phyloP scores from a whole-genome alignment of 2,329 filamentous ascomycete species.

The Phaeoacremonium minimum region DNA sequence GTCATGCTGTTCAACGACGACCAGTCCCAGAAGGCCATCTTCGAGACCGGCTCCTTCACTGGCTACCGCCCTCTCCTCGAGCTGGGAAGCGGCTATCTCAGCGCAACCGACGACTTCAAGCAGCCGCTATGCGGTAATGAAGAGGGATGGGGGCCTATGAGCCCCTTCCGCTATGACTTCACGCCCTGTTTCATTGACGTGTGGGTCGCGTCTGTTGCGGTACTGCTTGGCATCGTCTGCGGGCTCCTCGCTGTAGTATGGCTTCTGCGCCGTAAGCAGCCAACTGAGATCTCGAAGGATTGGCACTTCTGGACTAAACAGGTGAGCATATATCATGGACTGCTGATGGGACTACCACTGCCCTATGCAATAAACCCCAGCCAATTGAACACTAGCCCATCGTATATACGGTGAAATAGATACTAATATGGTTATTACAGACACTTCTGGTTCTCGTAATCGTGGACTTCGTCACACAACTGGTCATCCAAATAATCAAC shows the following conservation, averaged over 20 bases:
- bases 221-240: slow-evolving; percentile 73
- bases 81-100: slow-evolving; percentile 58
- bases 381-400: too few species aligned
- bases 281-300: slow-evolving; percentile 68
- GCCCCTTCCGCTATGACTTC: slow-evolving; percentile 83
- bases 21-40: slow-evolving; percentile 12
- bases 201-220: slow-evolving; percentile 74
- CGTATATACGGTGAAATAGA: too few species aligned
- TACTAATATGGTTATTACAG: slow-evolving; percentile 22
- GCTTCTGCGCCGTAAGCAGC: slow-evolving; percentile 65
- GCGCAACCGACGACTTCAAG: slow-evolving; percentile 37
- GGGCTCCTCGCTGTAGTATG: slow-evolving; percentile 78
- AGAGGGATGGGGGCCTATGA: slow-evolving; percentile 95
- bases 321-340: slow-evolving; percentile 48
- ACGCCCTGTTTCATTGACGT: slow-evolving; percentile 97
- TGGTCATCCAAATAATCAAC: slow-evolving; percentile 68
- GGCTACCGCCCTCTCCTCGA: slow-evolving; percentile 47
- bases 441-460: slow-evolving; percentile 63
- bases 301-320: slow-evolving; percentile 93
- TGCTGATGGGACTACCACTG: neutral
- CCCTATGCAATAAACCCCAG: too few species aligned
- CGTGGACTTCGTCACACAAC: slow-evolving; percentile 65
- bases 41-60: slow-evolving; percentile 57
- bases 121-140: slow-evolving; percentile 82
- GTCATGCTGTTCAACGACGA: slow-evolving; percentile 9